These are phyloP conservation scores for Penicillium sclerotiorum DNA, from an alignment of 2,329 filamentous ascomycete species.

Conservation along the genomic window DNA sequence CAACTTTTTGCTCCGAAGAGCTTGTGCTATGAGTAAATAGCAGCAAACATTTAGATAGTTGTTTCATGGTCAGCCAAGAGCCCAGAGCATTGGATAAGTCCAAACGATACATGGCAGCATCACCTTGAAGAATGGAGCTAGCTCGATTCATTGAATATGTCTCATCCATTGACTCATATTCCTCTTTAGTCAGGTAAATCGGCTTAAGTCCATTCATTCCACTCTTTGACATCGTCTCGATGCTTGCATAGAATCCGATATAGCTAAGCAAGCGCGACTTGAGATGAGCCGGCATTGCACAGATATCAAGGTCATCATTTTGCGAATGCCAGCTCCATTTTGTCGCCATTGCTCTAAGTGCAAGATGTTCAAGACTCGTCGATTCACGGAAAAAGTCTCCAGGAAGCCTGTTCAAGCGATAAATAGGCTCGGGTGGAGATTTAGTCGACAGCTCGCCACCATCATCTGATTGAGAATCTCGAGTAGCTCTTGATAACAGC, in stretches of 20 bases:
- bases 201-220: constrained; percentile 52
- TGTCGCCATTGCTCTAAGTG: constrained; percentile 57
- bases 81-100: constrained; percentile 58
- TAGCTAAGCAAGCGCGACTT: constrained; percentile 61
- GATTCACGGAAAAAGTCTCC: constrained; percentile 40
- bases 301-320: constrained; percentile 62
- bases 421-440: constrained; percentile 22
- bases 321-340: constrained; percentile 60
- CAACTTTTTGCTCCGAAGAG: no score
- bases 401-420: constrained; percentile 44
- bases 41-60: constrained; percentile 51
- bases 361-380: constrained; percentile 53
- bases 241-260: constrained; percentile 53
- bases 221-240: constrained; percentile 26
- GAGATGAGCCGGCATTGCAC: constrained; percentile 52
- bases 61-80: constrained; percentile 51
- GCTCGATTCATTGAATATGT: constrained; percentile 8
- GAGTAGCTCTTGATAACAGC: constrained; percentile 30
- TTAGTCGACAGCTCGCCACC: not conserved
- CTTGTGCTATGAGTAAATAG: constrained; percentile 25
- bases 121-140: constrained; percentile 19
- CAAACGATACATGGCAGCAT: constrained; percentile 52
- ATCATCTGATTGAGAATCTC: not conserved
- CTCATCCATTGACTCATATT: constrained; percentile 6
- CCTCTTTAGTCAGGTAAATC: constrained; percentile 45